These are phyloP conservation scores for Colletotrichum tamarilloi DNA, from an alignment of 2,329 filamentous ascomycete genomes.

Conservation along the genomic window DNA sequence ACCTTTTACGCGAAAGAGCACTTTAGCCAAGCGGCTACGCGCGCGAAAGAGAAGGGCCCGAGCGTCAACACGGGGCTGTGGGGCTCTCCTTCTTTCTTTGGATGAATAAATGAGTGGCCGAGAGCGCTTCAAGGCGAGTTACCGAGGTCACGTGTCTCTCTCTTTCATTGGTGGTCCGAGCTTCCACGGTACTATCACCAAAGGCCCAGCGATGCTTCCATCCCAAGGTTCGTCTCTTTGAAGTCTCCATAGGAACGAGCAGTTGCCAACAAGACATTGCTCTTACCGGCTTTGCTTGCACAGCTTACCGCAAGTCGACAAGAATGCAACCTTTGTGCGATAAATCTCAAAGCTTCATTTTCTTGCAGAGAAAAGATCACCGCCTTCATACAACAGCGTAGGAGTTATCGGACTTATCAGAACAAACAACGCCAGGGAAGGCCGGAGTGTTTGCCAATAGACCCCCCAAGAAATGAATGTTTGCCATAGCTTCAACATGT, in stretches of 20 bases:
- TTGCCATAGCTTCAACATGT: neutral
- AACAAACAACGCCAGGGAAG: neutral
- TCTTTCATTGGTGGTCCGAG: neutral
- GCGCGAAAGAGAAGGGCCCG: neutral
- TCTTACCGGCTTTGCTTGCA: neutral
- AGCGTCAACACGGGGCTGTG: neutral
- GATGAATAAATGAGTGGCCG: neutral
- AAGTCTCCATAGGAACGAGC: neutral
- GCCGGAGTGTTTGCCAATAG: neutral
- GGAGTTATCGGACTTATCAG: neutral
- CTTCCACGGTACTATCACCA: neutral
- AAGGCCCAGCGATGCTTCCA: neutral
- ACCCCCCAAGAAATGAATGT: neutral
- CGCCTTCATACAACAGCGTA: neutral
- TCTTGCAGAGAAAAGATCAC: neutral
- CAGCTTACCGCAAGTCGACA: neutral
- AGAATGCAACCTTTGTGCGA: neutral
- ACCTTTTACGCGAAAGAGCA: conserved; percentile 29
- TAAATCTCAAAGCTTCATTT: neutral
- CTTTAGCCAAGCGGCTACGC: conserved; percentile 26
- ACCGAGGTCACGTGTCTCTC: neutral
- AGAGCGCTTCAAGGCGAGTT: neutral
- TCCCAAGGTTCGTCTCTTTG: neutral
- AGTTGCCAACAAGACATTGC: neutral
- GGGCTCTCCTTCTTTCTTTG: neutral